Percentiles rank a stretch among this genome's conserved stretches.
Conservation (phyloP, 495 filamentous ascomycete genomes). For the Daldinia bambusicola region DNA sequence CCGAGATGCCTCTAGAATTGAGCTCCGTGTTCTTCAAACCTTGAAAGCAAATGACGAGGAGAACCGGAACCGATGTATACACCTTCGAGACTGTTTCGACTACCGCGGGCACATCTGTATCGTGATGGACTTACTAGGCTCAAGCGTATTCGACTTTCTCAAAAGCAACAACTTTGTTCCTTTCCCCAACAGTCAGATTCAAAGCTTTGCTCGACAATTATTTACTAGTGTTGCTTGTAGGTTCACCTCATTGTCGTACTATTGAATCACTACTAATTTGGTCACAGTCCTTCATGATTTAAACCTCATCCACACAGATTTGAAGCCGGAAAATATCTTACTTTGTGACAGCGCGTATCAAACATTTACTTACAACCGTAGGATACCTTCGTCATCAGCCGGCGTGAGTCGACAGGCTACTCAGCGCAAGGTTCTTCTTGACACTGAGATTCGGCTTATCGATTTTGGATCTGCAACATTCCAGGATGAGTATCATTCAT, state of each 20-base stretch:
- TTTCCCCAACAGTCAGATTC: slow-evolving; percentile 99
- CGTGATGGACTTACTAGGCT: slow-evolving; percentile 94
- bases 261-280: slow-evolving; percentile 42
- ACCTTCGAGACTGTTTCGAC: slow-evolving; percentile 96
- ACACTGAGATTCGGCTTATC: slow-evolving; percentile 96
- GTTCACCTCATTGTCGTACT: slow-evolving; percentile 49
- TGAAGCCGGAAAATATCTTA: slow-evolving; percentile 98
- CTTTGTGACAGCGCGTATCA: slow-evolving; percentile 90
- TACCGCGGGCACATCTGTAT: slow-evolving; percentile 99
- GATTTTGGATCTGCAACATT: slow-evolving; percentile 99
- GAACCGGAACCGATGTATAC: slow-evolving; percentile 97
- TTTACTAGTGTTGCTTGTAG: slow-evolving; percentile 98
- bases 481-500: slow-evolving; percentile 97
- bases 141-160: slow-evolving; percentile 98
- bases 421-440: slow-evolving; percentile 86
- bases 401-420: slow-evolving; percentile 79
- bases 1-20: slow-evolving; percentile 94
- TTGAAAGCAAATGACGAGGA: slow-evolving; percentile 87
- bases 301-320: slow-evolving; percentile 96
- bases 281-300: slow-evolving; percentile 89
- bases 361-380: slow-evolving; percentile 95
- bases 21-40: slow-evolving; percentile 90
- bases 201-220: slow-evolving; percentile 92
- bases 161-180: slow-evolving; percentile 95
- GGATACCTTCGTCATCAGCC: slow-evolving; percentile 89